Evolutionary conservation across 2,329 filamentous ascomycete species (phyloP).

Genomic region (Monilinia aucupariae): DNA sequence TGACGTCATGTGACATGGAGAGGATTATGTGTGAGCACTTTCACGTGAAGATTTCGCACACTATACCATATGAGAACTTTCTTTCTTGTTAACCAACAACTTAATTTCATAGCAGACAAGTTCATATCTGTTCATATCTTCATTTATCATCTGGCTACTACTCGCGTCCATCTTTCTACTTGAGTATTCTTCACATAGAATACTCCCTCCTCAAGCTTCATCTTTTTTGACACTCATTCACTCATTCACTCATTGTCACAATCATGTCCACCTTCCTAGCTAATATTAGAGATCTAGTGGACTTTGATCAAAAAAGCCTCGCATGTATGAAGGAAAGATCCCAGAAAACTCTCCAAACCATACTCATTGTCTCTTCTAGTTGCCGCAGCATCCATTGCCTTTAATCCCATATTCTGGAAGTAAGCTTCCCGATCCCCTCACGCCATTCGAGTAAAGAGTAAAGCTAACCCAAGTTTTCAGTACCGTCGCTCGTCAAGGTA

Average conservation of each 20-base stretch:
- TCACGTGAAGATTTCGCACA: slow-evolving; percentile 7
- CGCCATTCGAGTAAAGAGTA: neutral
- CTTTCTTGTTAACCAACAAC: too few relatives aligned
- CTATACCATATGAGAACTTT: neutral
- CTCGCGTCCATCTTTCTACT: too few relatives aligned
- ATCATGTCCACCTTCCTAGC: slow-evolving; percentile 30
- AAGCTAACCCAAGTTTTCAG: slow-evolving; percentile 41
- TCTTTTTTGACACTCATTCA: neutral
- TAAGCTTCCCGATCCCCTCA: slow-evolving; percentile 46
- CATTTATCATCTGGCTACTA: too few relatives aligned
- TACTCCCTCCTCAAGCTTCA: neutral
- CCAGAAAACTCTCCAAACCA: slow-evolving; percentile 24
- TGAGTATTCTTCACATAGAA: too few relatives aligned
- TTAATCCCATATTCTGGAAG: slow-evolving; percentile 99
- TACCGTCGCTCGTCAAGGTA: slow-evolving; percentile 78
- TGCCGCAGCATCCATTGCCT: slow-evolving; percentile 74
- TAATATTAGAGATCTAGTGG: slow-evolving; percentile 41
- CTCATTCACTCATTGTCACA: neutral
- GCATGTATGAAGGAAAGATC: slow-evolving; percentile 47
- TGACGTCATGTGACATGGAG: too few relatives aligned
- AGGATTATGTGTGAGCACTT: neutral
- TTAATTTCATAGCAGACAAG: too few relatives aligned
- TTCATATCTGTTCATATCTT: too few relatives aligned
- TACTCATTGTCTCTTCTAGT: slow-evolving; percentile 47
- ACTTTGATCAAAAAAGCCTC: slow-evolving; percentile 62